Conservation (phyloP, 1,139 yeast genomes). For the Protomyces inouyei region DNA sequence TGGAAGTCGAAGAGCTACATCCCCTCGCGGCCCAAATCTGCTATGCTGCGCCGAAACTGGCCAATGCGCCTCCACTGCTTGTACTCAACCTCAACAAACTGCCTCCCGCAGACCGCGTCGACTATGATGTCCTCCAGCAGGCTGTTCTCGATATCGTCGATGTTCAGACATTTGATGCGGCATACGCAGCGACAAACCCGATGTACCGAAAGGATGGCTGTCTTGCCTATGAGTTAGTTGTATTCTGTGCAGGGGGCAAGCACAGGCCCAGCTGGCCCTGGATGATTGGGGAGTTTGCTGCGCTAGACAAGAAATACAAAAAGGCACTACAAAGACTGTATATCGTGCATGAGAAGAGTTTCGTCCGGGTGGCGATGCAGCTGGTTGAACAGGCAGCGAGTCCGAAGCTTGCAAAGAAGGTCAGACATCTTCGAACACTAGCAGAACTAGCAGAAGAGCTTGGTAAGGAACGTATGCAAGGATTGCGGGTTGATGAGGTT, state of each 20-base stretch:
- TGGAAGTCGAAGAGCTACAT: not conserved
- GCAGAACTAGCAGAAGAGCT: constrained; percentile 50
- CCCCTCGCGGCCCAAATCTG: not conserved
- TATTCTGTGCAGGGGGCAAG: constrained; percentile 39
- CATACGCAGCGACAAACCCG: not conserved
- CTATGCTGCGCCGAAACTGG: not conserved
- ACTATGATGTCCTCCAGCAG: constrained; percentile 31
- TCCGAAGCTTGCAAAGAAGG: constrained; percentile 18
- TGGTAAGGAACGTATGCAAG: constrained; percentile 63
- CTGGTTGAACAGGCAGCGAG: constrained; percentile 38
- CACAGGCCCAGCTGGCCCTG: constrained; percentile 58
- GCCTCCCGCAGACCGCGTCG: constrained; percentile 31
- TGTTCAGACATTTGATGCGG: not conserved
- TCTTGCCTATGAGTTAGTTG: constrained; percentile 3
- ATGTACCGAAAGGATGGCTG: not conserved
- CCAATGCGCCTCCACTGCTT: constrained; percentile 18
- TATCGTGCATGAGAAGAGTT: constrained; percentile 89
- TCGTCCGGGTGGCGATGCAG: constrained; percentile 74
- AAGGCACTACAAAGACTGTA: constrained; percentile 59
- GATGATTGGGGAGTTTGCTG: constrained; percentile 68
- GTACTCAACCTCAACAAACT: constrained; percentile 32
- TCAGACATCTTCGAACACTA: constrained; percentile 47
- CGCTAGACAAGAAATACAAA: constrained; percentile 56
- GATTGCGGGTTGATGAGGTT: constrained; percentile 67
- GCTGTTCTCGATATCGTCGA: constrained; percentile 31